Conservation (phyloP, 352 stramenopile species). For the Pilasporangium apinafurcum region DNA sequence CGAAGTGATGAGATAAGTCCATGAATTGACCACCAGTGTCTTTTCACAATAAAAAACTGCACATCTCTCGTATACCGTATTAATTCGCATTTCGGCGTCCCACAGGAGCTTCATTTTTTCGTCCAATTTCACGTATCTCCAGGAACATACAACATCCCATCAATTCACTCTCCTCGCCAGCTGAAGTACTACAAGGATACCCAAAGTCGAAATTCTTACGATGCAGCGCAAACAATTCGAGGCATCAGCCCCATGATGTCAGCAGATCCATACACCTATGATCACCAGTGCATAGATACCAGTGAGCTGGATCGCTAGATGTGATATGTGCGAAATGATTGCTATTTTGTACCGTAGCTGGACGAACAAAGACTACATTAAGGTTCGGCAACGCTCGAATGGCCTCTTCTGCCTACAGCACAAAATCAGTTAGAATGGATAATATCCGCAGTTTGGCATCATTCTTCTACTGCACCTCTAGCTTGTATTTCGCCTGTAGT, state of each 20-base stretch:
- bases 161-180: background rate
- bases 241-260: constrained; percentile 82
- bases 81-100: constrained; percentile 83
- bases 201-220: constrained; percentile 30
- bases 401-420: constrained; percentile 48
- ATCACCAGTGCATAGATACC: background rate
- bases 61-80: constrained; percentile 59
- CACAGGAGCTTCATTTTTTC: constrained; percentile 88
- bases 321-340: background rate
- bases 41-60: background rate
- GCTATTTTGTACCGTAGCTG: constrained; percentile 65
- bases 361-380: constrained; percentile 69
- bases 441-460: background rate
- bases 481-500: constrained; percentile 82
- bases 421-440: too few relatives aligned
- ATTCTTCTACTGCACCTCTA: constrained; percentile 28
- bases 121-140: constrained; percentile 73
- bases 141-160: background rate
- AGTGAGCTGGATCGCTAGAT: too few relatives aligned
- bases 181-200: background rate
- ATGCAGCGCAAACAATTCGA: constrained; percentile 74
- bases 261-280: constrained; percentile 70
- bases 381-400: constrained; percentile 53
- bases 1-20: too few relatives aligned
- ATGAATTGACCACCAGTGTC: too few relatives aligned